Base-by-base conservation (phyloP, 225 moss, liverwort and hornwort species). In the Physcomitrellopsis africana region DNA sequence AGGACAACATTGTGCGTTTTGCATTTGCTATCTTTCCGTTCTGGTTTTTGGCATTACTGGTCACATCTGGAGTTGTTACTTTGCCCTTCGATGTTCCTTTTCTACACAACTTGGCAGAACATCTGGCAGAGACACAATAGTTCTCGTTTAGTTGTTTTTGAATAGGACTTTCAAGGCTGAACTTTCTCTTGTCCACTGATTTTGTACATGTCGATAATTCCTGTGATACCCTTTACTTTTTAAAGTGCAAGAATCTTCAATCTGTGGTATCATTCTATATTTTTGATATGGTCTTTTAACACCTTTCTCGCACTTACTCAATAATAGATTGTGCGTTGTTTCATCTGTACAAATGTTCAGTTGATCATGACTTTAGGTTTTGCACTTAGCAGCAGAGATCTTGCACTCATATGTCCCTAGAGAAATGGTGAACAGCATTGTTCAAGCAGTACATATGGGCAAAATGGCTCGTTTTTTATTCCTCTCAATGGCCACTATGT, bases 41-140 rank as follows among this genome's bases (percentile, higher is more conserved):
- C 23, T 87, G 84, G 87, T 43, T 49, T 47, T 51, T 87, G 10
- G 81, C 81, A 67, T 77, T 87, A 65, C 68, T 87, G 70, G 80
- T 82, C 69, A 77, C 84, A 7, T 82, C 84, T 51, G 82, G 87
- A 70, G 72, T 78, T 9, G 37, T 84, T 32, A 69, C 63, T 63
- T 75, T 82, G 77, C 84, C 87, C 23, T 84, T 87, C 44, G 81
- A 84, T 43, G 74, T 84, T 72, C 80, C 87, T 6, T 84, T 84
- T 51, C 72, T 87, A 64, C 86, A 24, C 32, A 52, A 81, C 59
- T 69, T 78, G 65, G 9, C 68, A 12, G 51, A 79, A 47, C 85
- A 84, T 44, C 53, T 80, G 26, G 41, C 65, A 54, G 76, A 84
- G 65, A 80, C 76, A 51, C 80, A 65, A 53, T 14, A 80, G 48